Evolutionary conservation across 1,284 basidiomycete species (phyloP).

Genomic region (Ceratobasidium sp.): DNA sequence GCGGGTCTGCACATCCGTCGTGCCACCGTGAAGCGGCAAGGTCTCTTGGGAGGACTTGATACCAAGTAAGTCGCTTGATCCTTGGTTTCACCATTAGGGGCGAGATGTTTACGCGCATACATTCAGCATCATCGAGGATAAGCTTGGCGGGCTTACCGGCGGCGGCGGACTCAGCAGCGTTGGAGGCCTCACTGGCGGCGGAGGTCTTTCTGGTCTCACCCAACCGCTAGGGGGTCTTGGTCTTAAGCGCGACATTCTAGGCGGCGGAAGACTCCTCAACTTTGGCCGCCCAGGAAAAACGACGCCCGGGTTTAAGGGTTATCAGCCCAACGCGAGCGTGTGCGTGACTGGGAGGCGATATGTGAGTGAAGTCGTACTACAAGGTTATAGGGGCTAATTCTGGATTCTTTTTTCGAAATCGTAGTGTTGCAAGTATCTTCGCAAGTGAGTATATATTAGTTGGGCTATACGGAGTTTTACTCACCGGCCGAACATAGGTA

Average conservation of each 20-base stretch:
- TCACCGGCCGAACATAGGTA: background rate
- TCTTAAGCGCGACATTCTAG: slow-evolving; percentile 6
- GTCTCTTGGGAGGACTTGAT: slow-evolving; percentile 6
- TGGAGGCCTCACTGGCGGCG: background rate
- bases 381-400: background rate
- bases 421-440: slow-evolving; percentile 35
- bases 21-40: background rate
- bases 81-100: no score
- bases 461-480: no score
- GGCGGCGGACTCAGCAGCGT: background rate
- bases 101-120: background rate
- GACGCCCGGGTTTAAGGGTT: background rate
- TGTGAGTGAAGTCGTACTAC: background rate
- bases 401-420: background rate
- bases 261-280: background rate
- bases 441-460: background rate
- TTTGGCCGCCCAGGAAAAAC: slow-evolving; percentile 18
- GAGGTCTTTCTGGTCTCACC: background rate
- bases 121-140: background rate
- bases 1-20: slow-evolving; percentile 23
- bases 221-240: slow-evolving; percentile 19
- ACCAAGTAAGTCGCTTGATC: slow-evolving; percentile 2
- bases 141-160: background rate
- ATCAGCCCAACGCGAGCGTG: background rate
- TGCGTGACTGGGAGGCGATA: slow-evolving; percentile 17